A percentile compares a stretch with the other conserved stretches of the same genome.
Evolutionary conservation across 805 yeast species (phyloP).

Genomic region (Grigorovia transvaalensis): DNA sequence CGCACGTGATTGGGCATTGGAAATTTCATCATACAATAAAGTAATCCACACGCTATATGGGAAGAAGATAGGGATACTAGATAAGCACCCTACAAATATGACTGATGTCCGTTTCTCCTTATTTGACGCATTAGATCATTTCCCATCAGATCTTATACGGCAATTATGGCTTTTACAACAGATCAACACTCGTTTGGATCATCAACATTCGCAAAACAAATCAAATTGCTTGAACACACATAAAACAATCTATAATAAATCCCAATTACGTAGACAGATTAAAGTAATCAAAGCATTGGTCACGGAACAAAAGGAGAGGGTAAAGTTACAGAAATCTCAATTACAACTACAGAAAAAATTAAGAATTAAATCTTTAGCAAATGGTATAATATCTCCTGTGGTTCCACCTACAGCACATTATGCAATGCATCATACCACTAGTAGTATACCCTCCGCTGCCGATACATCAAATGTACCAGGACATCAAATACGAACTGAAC

Average conservation of each 20-base stretch:
- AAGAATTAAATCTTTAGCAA: not conserved
- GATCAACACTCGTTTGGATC: not conserved
- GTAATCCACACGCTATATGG: too few relatives aligned
- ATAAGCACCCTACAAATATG: not conserved
- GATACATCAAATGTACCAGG: not conserved
- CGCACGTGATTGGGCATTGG: not conserved
- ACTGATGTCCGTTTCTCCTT: slow-evolving; percentile 32
- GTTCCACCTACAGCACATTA: too few relatives aligned
- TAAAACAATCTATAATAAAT: not conserved
- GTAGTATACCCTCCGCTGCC: not conserved
- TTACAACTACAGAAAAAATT: not conserved
- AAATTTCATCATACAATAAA: too few relatives aligned
- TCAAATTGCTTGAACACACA: not conserved
- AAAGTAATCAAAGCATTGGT: not conserved
- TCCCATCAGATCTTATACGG: slow-evolving; percentile 35
- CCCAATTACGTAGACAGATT: not conserved
- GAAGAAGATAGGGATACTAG: not conserved
- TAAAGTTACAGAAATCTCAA: not conserved
- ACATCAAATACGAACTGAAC: not conserved
- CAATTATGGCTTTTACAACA: not conserved
- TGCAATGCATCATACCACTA: not conserved
- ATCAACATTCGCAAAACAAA: not conserved
- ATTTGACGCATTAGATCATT: slow-evolving; percentile 32
- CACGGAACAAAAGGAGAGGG: not conserved
- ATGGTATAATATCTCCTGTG: not conserved